Evolutionary conservation across 192 early-diverging fungal species (phyloP).

Genomic region (Chytriomyces sp.): DNA sequence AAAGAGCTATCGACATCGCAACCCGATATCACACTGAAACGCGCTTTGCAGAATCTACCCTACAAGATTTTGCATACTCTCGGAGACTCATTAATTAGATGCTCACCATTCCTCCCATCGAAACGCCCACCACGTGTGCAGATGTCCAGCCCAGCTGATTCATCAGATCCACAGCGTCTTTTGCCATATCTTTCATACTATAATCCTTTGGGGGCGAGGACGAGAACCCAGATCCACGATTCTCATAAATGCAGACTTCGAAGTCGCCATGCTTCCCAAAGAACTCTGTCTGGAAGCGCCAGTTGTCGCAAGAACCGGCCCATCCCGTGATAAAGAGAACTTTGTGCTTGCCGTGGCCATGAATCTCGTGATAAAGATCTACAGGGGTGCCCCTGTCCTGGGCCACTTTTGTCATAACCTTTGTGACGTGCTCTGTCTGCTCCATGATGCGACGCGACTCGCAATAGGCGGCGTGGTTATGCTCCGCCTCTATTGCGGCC

Average conservation of each 20-base stretch:
- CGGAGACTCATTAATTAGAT: too few relatives aligned
- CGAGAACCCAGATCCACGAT: constrained; percentile 72
- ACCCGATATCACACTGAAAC: too few relatives aligned
- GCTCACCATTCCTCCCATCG: constrained; percentile 76
- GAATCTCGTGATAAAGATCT: constrained; percentile 78
- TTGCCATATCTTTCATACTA: constrained; percentile 74
- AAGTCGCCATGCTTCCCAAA: constrained; percentile 70
- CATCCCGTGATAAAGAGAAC: constrained; percentile 70
- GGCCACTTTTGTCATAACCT: constrained; percentile 23
- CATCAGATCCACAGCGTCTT: constrained; percentile 66
- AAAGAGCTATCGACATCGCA: too few relatives aligned
- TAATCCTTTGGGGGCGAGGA: constrained; percentile 27
- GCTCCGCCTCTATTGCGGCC: not conserved
- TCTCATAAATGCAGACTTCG: constrained; percentile 79
- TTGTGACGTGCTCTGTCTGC: not conserved
- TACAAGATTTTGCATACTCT: too few relatives aligned
- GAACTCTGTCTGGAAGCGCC: constrained; percentile 60
- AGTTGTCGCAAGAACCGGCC: constrained; percentile 42
- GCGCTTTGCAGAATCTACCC: too few relatives aligned
- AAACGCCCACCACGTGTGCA: constrained; percentile 76
- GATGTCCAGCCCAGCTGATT: constrained; percentile 72
- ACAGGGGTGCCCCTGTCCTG: constrained; percentile 37
- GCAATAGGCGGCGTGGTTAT: not conserved
- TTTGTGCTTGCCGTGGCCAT: constrained; percentile 68
- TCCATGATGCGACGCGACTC: not conserved